Conservation (phyloP, 2,329 filamentous ascomycete species). For the Cadophora luteo-olivacea region DNA sequence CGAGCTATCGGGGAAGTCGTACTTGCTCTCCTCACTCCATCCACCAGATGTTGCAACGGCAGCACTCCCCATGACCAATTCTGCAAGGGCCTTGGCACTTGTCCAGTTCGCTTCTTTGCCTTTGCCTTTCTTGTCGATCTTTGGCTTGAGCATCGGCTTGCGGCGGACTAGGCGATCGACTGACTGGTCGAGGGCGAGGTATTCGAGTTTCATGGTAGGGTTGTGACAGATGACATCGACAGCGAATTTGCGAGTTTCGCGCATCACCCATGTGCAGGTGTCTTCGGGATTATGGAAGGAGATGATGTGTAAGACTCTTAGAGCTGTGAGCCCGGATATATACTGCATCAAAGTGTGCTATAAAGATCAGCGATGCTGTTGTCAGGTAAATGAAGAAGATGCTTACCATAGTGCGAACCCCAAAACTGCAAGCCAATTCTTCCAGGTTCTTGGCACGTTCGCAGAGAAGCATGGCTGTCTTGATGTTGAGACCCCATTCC, state of each 20-base stretch:
- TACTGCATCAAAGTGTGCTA: conserved; percentile 65
- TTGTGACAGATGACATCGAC: conserved; percentile 64
- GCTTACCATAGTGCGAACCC: conserved; percentile 60
- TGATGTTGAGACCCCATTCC: conserved; percentile 64
- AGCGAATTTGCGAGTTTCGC: conserved; percentile 63
- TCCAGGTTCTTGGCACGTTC: conserved; percentile 55
- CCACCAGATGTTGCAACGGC: neutral
- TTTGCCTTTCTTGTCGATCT: conserved; percentile 46
- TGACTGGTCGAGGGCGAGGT: conserved; percentile 59
- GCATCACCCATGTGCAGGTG: conserved; percentile 61
- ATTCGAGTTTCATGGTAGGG: conserved; percentile 62
- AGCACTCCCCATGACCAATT: conserved; percentile 15
- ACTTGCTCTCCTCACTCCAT: conserved; percentile 22
- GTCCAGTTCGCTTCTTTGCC: conserved; percentile 42
- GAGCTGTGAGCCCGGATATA: conserved; percentile 53
- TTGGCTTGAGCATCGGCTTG: conserved; percentile 38
- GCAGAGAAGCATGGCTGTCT: conserved; percentile 61
- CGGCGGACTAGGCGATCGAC: conserved; percentile 55
- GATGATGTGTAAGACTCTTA: conserved; percentile 62
- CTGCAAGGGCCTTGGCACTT: conserved; percentile 12
- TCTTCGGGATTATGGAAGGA: conserved; percentile 62
- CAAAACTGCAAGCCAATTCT: conserved; percentile 63
- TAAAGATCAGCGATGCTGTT: no score
- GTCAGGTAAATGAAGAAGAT: neutral
- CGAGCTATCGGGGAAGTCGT: conserved; percentile 33